phyloP scores from a whole-genome alignment of 2,329 filamentous ascomycete species.

The Ophiocordyceps camponoti-rufipedis region DNA sequence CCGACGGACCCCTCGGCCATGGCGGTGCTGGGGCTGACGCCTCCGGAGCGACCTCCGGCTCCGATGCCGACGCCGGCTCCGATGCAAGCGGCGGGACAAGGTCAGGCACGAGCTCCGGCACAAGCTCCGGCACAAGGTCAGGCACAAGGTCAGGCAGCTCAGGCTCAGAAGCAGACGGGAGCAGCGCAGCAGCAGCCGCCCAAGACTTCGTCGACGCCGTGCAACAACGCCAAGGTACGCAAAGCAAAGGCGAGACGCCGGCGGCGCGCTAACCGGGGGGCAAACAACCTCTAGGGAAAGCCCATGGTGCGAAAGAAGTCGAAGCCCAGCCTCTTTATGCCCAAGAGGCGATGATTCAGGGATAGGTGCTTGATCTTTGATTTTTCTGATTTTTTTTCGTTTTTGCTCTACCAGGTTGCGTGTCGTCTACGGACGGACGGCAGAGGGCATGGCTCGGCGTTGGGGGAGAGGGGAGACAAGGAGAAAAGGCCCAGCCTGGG shows the following conservation, averaged over 20 bases:
- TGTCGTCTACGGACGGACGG: background rate
- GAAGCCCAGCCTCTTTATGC: constrained; percentile 7
- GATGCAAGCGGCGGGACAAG: no score
- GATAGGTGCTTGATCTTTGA: background rate
- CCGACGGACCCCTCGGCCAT: constrained; percentile 32
- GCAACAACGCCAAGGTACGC: no score
- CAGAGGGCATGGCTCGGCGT: background rate
- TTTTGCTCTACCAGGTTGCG: background rate
- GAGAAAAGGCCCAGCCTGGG: background rate
- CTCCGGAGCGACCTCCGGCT: constrained; percentile 22
- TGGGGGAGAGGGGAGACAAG: background rate
- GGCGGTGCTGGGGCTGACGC: constrained; percentile 29
- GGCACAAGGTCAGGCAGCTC: no score
- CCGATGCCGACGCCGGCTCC: background rate
- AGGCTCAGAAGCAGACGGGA: background rate
- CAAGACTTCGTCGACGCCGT: background rate
- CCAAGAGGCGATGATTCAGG: constrained; percentile 5
- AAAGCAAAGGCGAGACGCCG: no score
- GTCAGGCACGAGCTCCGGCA: no score
- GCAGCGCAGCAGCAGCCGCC: background rate
- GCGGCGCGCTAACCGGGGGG: background rate
- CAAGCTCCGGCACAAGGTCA: no score
- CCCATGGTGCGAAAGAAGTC: constrained; percentile 3
- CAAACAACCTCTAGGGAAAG: background rate
- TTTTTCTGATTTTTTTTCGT: background rate